A percentile compares a stretch with the other conserved stretches of the same genome.
These are phyloP conservation scores for Macrocystidia cucumis DNA, from an alignment of 1,284 basidiomycete species.

Conservation along the genomic window DNA sequence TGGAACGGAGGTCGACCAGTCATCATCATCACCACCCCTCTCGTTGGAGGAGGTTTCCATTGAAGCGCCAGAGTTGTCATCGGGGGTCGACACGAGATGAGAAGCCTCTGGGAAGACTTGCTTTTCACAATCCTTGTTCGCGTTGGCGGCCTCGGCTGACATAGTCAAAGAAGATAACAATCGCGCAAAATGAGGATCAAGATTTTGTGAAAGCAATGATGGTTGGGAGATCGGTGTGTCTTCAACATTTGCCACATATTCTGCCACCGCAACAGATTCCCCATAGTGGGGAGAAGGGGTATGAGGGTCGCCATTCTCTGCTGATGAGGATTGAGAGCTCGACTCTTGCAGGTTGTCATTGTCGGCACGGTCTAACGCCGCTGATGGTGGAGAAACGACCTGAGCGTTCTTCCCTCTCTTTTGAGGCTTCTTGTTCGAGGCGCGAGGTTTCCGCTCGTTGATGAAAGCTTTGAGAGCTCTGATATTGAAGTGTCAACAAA, in stretches of 20 bases:
- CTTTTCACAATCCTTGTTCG: slow-evolving; percentile 11
- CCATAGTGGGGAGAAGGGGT: slow-evolving; percentile 54
- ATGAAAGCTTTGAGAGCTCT: slow-evolving; percentile 66
- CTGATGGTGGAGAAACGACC: slow-evolving; percentile 11
- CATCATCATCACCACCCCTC: slow-evolving; percentile 10
- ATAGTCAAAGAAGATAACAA: slow-evolving; percentile 54
- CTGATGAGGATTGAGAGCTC: slow-evolving; percentile 58
- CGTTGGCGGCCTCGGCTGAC: slow-evolving; percentile 37
- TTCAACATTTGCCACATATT: slow-evolving; percentile 12
- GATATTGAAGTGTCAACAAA: slow-evolving; percentile 9
- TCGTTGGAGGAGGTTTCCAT: slow-evolving; percentile 14
- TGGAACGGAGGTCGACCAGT: slow-evolving; percentile 22
- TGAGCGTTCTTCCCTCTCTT: slow-evolving; percentile 21
- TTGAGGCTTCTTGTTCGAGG: slow-evolving; percentile 17
- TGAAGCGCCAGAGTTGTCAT: slow-evolving; percentile 4
- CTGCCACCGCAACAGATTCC: slow-evolving; percentile 18
- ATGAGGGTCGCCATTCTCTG: slow-evolving; percentile 51
- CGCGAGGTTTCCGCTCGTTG: slow-evolving; percentile 40
- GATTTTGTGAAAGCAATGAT: slow-evolving; percentile 13
- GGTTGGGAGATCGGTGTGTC: slow-evolving; percentile 11
- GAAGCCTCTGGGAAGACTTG: slow-evolving; percentile 6
- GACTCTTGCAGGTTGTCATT: slow-evolving; percentile 43
- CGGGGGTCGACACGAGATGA: not conserved
- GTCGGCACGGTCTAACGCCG: slow-evolving; percentile 13
- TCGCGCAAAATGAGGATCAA: slow-evolving; percentile 67